Conservation (phyloP, 805 yeast genomes). For the Sporopachydermia quercuum region DNA sequence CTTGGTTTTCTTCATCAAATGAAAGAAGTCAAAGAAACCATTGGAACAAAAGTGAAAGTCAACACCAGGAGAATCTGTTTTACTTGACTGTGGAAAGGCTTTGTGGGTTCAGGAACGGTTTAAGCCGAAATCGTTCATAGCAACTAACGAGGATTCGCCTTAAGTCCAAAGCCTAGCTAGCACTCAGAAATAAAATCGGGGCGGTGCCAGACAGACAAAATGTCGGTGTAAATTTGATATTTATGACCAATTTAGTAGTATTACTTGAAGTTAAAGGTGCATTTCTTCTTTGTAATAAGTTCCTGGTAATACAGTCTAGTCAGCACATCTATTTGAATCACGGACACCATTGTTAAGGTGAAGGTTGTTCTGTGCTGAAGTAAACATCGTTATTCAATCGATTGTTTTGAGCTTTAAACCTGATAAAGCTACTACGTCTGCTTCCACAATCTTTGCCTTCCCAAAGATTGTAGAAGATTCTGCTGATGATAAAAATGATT, state of each 20-base stretch:
- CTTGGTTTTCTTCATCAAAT: slow-evolving; percentile 1
- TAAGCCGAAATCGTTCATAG: neutral
- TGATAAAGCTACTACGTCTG: slow-evolving; percentile 1
- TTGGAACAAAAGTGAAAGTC: neutral
- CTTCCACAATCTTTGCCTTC: too few species aligned
- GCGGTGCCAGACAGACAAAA: neutral
- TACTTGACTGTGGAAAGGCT: slow-evolving; percentile 1
- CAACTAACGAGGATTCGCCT: slow-evolving; percentile 1
- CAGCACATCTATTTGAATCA: neutral
- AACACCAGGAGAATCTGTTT: slow-evolving; percentile 1
- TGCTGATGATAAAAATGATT: neutral
- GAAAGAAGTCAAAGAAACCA: neutral
- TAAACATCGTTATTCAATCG: slow-evolving; percentile 1
- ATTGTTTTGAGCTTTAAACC: neutral
- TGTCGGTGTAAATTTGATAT: neutral
- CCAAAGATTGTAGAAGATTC: neutral
- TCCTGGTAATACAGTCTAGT: neutral
- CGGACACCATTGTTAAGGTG: slow-evolving; percentile 1
- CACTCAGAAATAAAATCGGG: slow-evolving; percentile 1
- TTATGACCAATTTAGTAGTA: neutral
- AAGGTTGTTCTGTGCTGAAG: neutral
- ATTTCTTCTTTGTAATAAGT: neutral
- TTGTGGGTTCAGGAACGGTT: slow-evolving; percentile 1
- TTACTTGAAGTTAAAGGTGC: neutral
- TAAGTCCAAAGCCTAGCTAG: neutral